A percentile compares a stretch with the other conserved stretches of the same genome.
phyloP scores from a whole-genome alignment of 176 grass and related monocot genomes.

The Bolboschoenus planiculmis region DNA sequence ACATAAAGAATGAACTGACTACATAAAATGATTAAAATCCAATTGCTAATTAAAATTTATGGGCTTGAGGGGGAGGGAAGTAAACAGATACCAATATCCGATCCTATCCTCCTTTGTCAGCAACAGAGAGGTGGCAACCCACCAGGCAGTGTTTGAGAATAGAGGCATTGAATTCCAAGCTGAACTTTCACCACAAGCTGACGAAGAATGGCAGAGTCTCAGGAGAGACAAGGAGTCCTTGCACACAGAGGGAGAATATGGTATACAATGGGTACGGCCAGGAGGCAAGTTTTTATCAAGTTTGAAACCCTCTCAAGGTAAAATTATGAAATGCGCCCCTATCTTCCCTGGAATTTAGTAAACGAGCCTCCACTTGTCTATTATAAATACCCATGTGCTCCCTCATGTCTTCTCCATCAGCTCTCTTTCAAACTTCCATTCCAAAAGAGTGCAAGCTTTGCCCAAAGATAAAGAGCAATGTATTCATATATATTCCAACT shows the following conservation, averaged over 20 bases:
- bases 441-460: background rate
- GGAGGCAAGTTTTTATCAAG: constrained; percentile 6
- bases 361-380: background rate
- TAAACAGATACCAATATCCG: too few species aligned
- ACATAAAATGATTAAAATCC: background rate
- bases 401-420: constrained; percentile 4
- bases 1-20: background rate
- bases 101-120: too few species aligned
- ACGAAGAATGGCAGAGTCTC: too few species aligned
- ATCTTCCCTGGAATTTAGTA: constrained; percentile 25
- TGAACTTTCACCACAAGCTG: too few species aligned
- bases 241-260: too few species aligned
- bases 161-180: too few species aligned
- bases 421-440: constrained; percentile 13
- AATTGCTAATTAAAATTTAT: background rate
- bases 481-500: background rate
- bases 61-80: too few species aligned
- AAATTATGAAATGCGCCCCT: constrained; percentile 20
- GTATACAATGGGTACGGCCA: too few species aligned
- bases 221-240: too few species aligned
- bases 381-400: constrained; percentile 37
- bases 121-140: too few species aligned
- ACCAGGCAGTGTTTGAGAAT: too few species aligned
- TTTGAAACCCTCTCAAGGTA: constrained; percentile 1
- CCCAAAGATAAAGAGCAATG: background rate